These are phyloP conservation scores for Dioscorea zingiberensis DNA, from an alignment of 106 monocot species.

Conservation along the genomic window DNA sequence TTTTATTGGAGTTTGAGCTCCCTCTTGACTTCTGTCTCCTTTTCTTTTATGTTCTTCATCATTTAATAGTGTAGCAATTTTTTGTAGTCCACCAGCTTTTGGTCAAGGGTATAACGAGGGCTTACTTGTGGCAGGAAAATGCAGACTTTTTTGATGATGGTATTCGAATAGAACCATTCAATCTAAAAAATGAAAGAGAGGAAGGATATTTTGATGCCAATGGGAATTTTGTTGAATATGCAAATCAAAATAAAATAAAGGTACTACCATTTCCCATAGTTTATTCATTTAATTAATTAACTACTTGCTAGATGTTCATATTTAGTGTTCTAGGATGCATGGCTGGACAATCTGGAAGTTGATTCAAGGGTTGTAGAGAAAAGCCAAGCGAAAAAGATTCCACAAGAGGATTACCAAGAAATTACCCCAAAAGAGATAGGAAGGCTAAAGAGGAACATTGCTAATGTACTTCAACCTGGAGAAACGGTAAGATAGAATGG, in stretches of 20 bases:
- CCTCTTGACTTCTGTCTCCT: neutral
- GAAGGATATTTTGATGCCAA: conserved; percentile 94
- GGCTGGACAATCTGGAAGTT: conserved; percentile 76
- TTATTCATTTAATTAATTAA: neutral
- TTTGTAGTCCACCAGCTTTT: neutral
- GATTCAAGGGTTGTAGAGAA: conserved; percentile 47
- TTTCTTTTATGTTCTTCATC: neutral
- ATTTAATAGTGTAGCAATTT: neutral
- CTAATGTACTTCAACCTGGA: conserved; percentile 68
- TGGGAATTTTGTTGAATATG: conserved; percentile 94
- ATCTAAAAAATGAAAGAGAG: conserved; percentile 86
- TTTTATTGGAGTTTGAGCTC: neutral
- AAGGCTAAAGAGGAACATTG: conserved; percentile 78
- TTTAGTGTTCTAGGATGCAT: conserved; percentile 72
- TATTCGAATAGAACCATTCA: conserved; percentile 84
- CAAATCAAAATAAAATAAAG: conserved; percentile 65
- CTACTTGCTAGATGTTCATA: neutral
- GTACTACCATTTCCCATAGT: conserved; percentile 9
- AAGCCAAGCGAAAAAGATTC: conserved; percentile 11
- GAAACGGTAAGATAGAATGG: conserved; percentile 58
- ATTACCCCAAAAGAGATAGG: conserved; percentile 76
- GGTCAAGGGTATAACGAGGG: neutral
- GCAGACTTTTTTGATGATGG: conserved; percentile 75
- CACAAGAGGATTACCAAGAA: conserved; percentile 72
- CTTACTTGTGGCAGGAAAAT: conserved; percentile 56